A percentile compares a stretch with the other conserved stretches of the same genome.
These are phyloP conservation scores for Syzygium grande DNA, from an alignment of 345 rosid genomes.

Conservation along the genomic window DNA sequence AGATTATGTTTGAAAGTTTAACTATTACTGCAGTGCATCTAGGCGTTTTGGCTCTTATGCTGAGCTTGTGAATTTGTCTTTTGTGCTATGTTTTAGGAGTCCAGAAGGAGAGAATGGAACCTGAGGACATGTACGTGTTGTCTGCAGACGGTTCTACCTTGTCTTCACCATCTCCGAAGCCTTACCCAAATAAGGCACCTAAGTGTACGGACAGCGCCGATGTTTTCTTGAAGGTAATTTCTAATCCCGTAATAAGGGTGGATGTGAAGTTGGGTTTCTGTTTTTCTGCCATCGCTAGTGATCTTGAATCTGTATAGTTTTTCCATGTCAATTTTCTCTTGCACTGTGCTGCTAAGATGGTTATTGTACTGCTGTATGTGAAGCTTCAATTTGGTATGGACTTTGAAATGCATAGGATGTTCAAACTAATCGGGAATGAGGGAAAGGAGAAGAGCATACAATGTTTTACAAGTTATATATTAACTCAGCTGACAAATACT, in stretches of 20 bases:
- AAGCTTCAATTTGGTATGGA: neutral
- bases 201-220: slow-evolving; percentile 91
- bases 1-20: neutral
- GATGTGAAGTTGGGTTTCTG: neutral
- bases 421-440: neutral
- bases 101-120: slow-evolving; percentile 98
- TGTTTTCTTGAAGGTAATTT: slow-evolving; percentile 72
- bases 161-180: slow-evolving; percentile 73
- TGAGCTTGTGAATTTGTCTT: neutral
- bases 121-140: slow-evolving; percentile 84
- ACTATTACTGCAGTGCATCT: neutral
- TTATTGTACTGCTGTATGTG: neutral
- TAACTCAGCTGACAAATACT: neutral
- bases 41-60: neutral
- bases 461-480: neutral
- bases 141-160: slow-evolving; percentile 56
- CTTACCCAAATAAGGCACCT: slow-evolving; percentile 79
- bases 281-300: neutral
- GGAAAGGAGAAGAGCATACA: neutral
- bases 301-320: neutral
- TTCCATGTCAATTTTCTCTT: neutral
- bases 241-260: neutral
- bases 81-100: slow-evolving; percentile 41
- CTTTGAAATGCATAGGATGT: neutral
- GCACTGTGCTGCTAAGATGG: neutral